Evolutionary conservation across 1,139 yeast genomes (phyloP).

Genomic region (Lodderomyces elongisporus): DNA sequence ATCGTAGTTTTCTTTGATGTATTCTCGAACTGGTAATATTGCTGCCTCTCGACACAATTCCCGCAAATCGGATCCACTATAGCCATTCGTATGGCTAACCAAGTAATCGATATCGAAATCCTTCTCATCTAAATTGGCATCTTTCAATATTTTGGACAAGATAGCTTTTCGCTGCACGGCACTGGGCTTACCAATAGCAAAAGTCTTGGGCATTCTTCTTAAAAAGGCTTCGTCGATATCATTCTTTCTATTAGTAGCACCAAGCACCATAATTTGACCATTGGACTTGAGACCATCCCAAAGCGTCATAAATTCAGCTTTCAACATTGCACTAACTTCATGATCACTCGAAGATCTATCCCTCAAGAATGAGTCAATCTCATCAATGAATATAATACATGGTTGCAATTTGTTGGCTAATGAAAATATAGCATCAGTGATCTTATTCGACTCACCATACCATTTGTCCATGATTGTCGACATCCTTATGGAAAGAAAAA

Average conservation of each 20-base stretch:
- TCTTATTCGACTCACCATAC: slow-evolving; percentile 95
- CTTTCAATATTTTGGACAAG: slow-evolving; percentile 59
- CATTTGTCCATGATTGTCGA: slow-evolving; percentile 95
- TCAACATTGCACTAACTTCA: slow-evolving; percentile 91
- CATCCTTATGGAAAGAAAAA: slow-evolving; percentile 87
- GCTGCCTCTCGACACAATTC: slow-evolving; percentile 95
- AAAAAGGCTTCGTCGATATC: slow-evolving; percentile 92
- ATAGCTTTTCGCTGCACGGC: slow-evolving; percentile 66
- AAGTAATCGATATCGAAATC: slow-evolving; percentile 60
- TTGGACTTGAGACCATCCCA: slow-evolving; percentile 89
- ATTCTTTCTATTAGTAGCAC: slow-evolving; percentile 89
- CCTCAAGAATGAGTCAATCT: slow-evolving; percentile 88
- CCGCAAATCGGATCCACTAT: slow-evolving; percentile 86
- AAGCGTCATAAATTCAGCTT: slow-evolving; percentile 95
- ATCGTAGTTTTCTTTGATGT: slow-evolving; percentile 48
- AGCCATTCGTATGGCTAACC: slow-evolving; percentile 63
- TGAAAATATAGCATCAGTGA: slow-evolving; percentile 89
- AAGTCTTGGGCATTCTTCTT: slow-evolving; percentile 89
- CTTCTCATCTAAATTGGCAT: slow-evolving; percentile 51
- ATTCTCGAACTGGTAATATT: slow-evolving; percentile 81
- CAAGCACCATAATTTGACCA: slow-evolving; percentile 82
- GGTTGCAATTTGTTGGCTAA: slow-evolving; percentile 89
- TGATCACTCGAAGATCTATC: slow-evolving; percentile 85
- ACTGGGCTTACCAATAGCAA: slow-evolving; percentile 73
- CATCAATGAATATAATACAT: slow-evolving; percentile 92